Percentiles rank a stretch among this genome's conserved stretches.
Evolutionary conservation across 148 eudicot genomes (phyloP).

Genomic region (Rhododendron kiyosumense): DNA sequence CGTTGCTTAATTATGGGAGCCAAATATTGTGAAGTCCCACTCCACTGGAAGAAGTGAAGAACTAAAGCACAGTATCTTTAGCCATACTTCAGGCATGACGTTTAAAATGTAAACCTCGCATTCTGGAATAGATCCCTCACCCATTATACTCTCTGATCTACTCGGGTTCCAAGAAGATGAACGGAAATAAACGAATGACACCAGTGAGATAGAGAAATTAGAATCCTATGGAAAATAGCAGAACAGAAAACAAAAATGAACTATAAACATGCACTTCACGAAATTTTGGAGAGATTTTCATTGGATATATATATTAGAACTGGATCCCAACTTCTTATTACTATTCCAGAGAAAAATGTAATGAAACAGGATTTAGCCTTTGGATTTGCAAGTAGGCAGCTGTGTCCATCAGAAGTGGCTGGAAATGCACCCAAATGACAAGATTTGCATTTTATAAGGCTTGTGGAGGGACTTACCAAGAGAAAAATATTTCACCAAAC

Average conservation of each 20-base stretch:
- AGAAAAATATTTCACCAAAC: background rate
- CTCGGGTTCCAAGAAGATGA: background rate
- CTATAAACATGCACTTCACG: background rate
- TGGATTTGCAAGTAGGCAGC: background rate
- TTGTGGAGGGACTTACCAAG: background rate
- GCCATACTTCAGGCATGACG: background rate
- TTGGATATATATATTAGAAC: background rate
- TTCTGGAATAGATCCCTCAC: background rate
- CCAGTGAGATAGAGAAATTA: background rate
- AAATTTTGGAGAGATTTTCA: background rate
- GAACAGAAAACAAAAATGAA: background rate
- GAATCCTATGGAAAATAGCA: background rate
- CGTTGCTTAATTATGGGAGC: background rate
- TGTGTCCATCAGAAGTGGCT: background rate
- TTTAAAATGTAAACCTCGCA: background rate
- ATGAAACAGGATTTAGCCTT: background rate
- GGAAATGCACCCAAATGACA: background rate
- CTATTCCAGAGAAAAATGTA: background rate
- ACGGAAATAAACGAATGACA: background rate
- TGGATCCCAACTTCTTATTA: background rate
- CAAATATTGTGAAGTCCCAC: background rate
- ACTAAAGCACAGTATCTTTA: conserved; percentile 6
- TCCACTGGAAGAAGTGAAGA: background rate
- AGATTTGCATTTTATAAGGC: background rate
- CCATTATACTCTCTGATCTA: background rate